Evolutionary conservation across 1,284 basidiomycete genomes (phyloP), one percentile per base, ranked within the genome.

Genomic region (Porogramme epimiltina): DNA sequence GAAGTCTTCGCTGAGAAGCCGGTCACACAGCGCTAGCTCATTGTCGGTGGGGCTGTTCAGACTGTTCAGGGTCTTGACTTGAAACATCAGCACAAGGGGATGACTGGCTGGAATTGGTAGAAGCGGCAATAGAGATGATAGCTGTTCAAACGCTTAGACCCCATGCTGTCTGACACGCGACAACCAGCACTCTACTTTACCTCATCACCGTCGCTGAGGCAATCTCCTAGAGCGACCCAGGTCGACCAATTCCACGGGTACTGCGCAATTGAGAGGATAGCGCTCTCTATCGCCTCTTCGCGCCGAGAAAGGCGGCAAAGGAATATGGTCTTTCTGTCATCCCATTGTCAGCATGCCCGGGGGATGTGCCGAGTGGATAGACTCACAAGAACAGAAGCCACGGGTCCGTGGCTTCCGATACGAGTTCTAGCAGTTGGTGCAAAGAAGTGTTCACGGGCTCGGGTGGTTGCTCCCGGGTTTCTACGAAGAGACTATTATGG

Each of bases 171-270:
- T 18, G 36, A 18, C 22, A n/a, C n/a, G n/a, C n/a, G n/a, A n/a
- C n/a, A n/a, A n/a, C n/a, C n/a, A n/a, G n/a, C n/a, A n/a, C n/a
- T n/a, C 13, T 31, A 18, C 51, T 58, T 37, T 58, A 95, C 95
- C 84, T 95, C 93, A 72, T 95, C 93, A n/a, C 85, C 85, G 55
- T 95, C 93, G 31, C 88, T 85, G 24, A 97, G 80, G 62, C 93
- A 89, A 46, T 84, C 84, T 2, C 85, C 85, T 19, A 98, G 76
- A 48, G 94, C 79, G 19, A 81, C 76, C 96, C 97, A 99, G 3
- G 88, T 80, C 23, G 91, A 92, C 96, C 97, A 99, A 67, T 98
- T 98, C 87, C 94, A 99, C 8, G 93, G 89, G 64, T 90, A 93
- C 3, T 79, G 77, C 44, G 82, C 79, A 43, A 98, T 86, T 5